A percentile compares a stretch with the other conserved stretches of the same genome.
These are phyloP conservation scores for Castanea sativa DNA, from an alignment of 306 rosid genomes.

Conservation along the genomic window DNA sequence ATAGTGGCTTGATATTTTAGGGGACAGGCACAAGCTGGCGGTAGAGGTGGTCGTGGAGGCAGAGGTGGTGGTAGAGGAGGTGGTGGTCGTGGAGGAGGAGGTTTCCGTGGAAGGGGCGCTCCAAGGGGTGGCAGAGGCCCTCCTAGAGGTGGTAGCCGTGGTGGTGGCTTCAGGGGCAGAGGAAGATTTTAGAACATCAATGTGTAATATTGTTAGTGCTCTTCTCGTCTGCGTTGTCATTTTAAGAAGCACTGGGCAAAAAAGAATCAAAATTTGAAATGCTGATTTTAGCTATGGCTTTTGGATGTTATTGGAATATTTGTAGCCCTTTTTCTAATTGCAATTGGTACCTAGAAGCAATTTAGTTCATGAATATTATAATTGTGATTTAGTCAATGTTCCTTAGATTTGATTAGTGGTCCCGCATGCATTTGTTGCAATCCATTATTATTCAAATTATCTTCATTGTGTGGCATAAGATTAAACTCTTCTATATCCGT, in stretches of 20 bases:
- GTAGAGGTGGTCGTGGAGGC: conserved; percentile 69
- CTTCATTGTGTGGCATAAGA: neutral
- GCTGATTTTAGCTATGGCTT: conserved; percentile 14
- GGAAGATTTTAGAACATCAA: conserved; percentile 55
- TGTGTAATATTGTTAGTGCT: conserved; percentile 28
- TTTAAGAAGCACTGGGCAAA: conserved; percentile 17
- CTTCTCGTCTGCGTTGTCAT: conserved; percentile 26
- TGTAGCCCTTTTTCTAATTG: conserved; percentile 4
- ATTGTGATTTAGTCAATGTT: neutral
- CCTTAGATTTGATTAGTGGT: neutral
- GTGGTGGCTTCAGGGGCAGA: conserved; percentile 89
- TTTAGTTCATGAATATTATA: neutral
- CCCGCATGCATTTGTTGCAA: neutral
- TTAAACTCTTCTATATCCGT: neutral
- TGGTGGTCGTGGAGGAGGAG: conserved; percentile 50
- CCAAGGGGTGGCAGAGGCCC: conserved; percentile 82
- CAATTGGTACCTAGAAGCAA: neutral
- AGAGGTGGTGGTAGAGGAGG: conserved; percentile 54
- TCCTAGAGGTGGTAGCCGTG: conserved; percentile 68
- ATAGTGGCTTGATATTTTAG: conserved; percentile 42
- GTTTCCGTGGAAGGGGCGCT: conserved; percentile 81
- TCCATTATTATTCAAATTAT: neutral
- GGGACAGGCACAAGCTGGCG: conserved; percentile 52
- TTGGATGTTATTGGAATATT: conserved; percentile 15
- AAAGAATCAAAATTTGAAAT: conserved; percentile 10